Evolutionary conservation across 192 early-diverging fungal genomes (phyloP).

Genomic region (Umbelopsis ramanniana): DNA sequence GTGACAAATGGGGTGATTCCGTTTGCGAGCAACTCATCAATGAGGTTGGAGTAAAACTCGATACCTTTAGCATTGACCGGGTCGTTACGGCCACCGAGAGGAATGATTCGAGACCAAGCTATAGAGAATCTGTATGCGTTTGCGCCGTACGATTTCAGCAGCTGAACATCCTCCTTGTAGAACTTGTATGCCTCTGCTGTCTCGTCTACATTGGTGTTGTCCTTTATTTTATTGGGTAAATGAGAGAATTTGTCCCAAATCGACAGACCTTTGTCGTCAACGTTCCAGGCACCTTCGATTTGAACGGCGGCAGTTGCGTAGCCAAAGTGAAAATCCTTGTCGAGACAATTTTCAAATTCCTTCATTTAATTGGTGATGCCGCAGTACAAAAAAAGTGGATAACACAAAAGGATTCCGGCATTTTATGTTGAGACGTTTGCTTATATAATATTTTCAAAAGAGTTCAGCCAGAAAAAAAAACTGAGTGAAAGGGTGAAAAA

Average conservation of each 20-base stretch:
- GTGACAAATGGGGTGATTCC: neutral
- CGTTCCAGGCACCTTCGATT: constrained; percentile 50
- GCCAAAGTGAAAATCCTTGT: constrained; percentile 30
- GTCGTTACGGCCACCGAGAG: constrained; percentile 27
- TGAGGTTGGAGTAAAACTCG: constrained; percentile 48
- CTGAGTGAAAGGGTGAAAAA: too few species aligned
- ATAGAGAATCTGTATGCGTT: constrained; percentile 52
- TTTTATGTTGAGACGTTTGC: neutral
- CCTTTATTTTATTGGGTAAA: constrained; percentile 32
- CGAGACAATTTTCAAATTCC: neutral
- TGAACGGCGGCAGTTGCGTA: constrained; percentile 46
- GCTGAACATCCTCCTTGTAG: constrained; percentile 38
- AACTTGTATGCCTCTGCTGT: constrained; percentile 42
- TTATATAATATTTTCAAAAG: too few species aligned
- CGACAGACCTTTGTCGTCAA: constrained; percentile 45
- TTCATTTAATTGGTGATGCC: neutral
- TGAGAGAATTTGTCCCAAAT: constrained; percentile 48
- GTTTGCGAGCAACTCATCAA: constrained; percentile 37
- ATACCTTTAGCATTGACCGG: constrained; percentile 45
- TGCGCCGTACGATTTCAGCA: constrained; percentile 37
- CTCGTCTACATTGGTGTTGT: constrained; percentile 40
- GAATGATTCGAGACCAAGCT: constrained; percentile 53
- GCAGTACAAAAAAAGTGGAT: neutral
- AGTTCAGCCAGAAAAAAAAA: too few species aligned
- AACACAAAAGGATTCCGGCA: neutral